Percentiles rank a stretch among this genome's conserved stretches.
Evolutionary conservation across 1,139 yeast genomes (phyloP).

Genomic region (Eremothecium sinecaudum): DNA sequence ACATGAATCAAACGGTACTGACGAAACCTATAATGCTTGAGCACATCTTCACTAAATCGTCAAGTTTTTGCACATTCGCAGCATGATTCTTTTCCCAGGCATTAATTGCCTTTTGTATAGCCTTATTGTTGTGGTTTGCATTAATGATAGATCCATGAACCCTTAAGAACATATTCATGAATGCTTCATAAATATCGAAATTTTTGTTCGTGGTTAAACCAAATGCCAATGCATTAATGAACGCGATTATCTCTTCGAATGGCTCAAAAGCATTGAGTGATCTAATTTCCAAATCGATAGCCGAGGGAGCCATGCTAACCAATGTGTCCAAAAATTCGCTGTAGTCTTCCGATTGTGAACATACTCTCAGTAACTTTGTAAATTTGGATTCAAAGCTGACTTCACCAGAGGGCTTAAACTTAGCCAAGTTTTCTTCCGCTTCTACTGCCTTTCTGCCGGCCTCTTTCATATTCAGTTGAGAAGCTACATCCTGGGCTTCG

Average conservation of each 20-base stretch:
- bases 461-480: conserved; percentile 13
- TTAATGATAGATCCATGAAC: conserved; percentile 78
- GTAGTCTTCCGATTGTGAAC: conserved; percentile 37
- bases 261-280: conserved; percentile 52
- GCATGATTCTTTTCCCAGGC: conserved; percentile 43
- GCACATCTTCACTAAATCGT: conserved; percentile 68
- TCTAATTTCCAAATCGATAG: conserved; percentile 77
- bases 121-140: conserved; percentile 35
- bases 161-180: conserved; percentile 63
- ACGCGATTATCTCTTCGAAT: conserved; percentile 53
- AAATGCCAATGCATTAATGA: conserved; percentile 53
- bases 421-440: conserved; percentile 17
- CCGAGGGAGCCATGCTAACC: conserved; percentile 62
- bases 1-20: conserved; percentile 13
- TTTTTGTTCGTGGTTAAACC: conserved; percentile 53
- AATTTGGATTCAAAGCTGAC: conserved; percentile 62
- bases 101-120: conserved; percentile 38
- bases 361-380: conserved; percentile 54
- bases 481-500: conserved; percentile 15
- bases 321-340: conserved; percentile 45
- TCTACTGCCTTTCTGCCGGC: conserved; percentile 10
- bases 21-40: conserved; percentile 70
- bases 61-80: conserved; percentile 43
- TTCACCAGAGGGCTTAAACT: conserved; percentile 29
- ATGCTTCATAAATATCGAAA: conserved; percentile 46